A percentile compares a stretch with the other conserved stretches of the same genome.
Evolutionary conservation across 768 basidiomycete genomes (phyloP).

Genomic region (Xerocomus brunneocitrinus): DNA sequence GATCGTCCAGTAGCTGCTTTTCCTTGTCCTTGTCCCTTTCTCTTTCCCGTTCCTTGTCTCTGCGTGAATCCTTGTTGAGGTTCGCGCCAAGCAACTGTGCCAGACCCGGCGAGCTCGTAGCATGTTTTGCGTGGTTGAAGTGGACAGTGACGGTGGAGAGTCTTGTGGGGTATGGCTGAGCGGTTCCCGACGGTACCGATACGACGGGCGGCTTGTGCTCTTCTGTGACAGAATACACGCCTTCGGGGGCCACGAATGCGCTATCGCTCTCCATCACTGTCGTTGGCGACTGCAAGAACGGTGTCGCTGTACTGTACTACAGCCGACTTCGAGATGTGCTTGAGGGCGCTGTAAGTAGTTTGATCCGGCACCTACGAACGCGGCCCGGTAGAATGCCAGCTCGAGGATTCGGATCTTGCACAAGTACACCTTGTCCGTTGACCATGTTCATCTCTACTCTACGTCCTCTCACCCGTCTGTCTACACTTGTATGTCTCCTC

Average conservation of each 20-base stretch:
- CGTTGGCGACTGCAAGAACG: conserved; percentile 13
- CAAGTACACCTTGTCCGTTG: conserved; percentile 4
- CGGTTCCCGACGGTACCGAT: conserved; percentile 35
- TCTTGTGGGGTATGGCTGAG: conserved; percentile 51
- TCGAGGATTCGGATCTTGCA: conserved; percentile 26
- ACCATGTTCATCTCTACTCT: conserved; percentile 23
- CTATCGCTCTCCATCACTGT: conserved; percentile 70
- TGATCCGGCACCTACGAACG: not conserved
- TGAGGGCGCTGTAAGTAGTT: not conserved
- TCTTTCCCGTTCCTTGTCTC: conserved; percentile 27
- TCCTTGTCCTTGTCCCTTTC: conserved; percentile 39
- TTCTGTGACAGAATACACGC: conserved; percentile 84
- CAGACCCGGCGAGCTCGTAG: conserved; percentile 51
- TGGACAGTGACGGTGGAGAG: conserved; percentile 59
- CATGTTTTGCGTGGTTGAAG: conserved; percentile 53
- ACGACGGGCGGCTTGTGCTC: conserved; percentile 66
- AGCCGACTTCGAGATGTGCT: not conserved
- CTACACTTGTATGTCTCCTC: conserved; percentile 14
- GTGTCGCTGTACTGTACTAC: not conserved
- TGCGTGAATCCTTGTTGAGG: conserved; percentile 52
- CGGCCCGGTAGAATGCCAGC: conserved; percentile 10
- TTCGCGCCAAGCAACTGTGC: conserved; percentile 64
- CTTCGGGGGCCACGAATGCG: conserved; percentile 85
- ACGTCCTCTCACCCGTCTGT: conserved; percentile 18
- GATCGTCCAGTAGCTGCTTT: conserved; percentile 46